Evolutionary conservation across 139 green algal species (phyloP).

Genomic region (Chlamydomonas incerta): DNA sequence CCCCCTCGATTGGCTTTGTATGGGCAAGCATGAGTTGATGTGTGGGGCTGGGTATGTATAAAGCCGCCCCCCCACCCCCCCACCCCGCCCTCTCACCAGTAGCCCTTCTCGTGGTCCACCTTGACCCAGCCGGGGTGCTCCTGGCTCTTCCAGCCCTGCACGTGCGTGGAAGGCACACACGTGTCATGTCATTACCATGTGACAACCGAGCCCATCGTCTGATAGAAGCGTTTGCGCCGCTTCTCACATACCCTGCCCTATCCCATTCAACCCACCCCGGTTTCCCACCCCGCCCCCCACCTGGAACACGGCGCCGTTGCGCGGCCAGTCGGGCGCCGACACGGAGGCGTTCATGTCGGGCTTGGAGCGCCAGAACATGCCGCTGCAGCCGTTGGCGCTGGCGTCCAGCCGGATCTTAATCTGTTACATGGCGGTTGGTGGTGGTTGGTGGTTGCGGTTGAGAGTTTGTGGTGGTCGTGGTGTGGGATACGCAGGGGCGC

Average conservation of each 20-base stretch:
- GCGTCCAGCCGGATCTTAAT: conserved; percentile 34
- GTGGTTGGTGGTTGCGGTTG: background rate
- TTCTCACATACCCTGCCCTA: too few species aligned
- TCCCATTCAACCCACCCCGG: background rate
- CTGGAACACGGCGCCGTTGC: conserved; percentile 47
- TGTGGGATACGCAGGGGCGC: too few species aligned
- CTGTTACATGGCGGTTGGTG: background rate
- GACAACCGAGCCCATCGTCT: too few species aligned
- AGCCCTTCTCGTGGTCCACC: conserved; percentile 38
- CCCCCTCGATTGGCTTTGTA: too few species aligned
- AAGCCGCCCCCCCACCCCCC: too few species aligned
- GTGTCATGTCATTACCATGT: background rate
- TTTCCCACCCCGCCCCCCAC: background rate
- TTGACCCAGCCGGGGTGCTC: conserved; percentile 52
- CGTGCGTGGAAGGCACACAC: too few species aligned
- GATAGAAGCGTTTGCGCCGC: too few species aligned
- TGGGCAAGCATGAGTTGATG: too few species aligned
- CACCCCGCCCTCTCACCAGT: conserved; percentile 7
- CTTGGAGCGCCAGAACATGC: conserved; percentile 59
- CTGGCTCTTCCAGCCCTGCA: conserved; percentile 50
- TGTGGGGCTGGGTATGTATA: too few species aligned
- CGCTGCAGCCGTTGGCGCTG: conserved; percentile 39
- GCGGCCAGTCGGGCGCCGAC: conserved; percentile 45
- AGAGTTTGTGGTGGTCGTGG: too few species aligned
- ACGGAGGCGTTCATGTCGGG: conserved; percentile 43